Conservation (phyloP, 1,139 yeast genomes). For the Wickerhamiella infanticola region DNA sequence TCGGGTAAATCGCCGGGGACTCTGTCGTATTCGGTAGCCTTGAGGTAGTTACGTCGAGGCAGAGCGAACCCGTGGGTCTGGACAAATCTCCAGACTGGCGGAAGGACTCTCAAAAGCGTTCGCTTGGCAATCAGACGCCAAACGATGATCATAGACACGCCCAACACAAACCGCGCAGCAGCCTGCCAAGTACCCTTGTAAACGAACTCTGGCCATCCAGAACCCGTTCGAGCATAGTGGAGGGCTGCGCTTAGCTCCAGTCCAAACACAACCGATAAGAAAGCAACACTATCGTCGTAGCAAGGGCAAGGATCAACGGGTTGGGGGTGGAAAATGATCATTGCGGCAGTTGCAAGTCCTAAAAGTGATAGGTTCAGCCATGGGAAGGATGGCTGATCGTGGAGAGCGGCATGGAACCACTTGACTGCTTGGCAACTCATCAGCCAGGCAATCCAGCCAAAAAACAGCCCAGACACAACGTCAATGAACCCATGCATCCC, state of each 20-base stretch:
- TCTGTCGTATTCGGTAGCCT: constrained; percentile 25
- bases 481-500: constrained; percentile 97
- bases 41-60: constrained; percentile 27
- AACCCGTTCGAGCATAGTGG: constrained; percentile 5
- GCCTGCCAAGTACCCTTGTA: constrained; percentile 20
- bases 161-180: constrained; percentile 36
- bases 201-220: constrained; percentile 18
- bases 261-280: constrained; percentile 65
- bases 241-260: constrained; percentile 5
- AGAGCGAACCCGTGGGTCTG: constrained; percentile 24
- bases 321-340: constrained; percentile 46
- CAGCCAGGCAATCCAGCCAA: constrained; percentile 36
- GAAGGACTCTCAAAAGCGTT: constrained; percentile 32
- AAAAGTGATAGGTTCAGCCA: constrained; percentile 15
- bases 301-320: constrained; percentile 96
- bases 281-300: constrained; percentile 89
- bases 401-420: constrained; percentile 2
- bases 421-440: constrained; percentile 1
- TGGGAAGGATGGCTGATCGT: not conserved
- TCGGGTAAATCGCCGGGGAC: constrained; percentile 22
- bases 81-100: constrained; percentile 26
- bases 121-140: constrained; percentile 65
- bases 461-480: constrained; percentile 43
- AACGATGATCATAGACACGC: constrained; percentile 40
- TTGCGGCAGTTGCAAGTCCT: constrained; percentile 33